Evolutionary conservation across 192 early-diverging fungal species (phyloP).

Genomic region (Coemansia javaensis): DNA sequence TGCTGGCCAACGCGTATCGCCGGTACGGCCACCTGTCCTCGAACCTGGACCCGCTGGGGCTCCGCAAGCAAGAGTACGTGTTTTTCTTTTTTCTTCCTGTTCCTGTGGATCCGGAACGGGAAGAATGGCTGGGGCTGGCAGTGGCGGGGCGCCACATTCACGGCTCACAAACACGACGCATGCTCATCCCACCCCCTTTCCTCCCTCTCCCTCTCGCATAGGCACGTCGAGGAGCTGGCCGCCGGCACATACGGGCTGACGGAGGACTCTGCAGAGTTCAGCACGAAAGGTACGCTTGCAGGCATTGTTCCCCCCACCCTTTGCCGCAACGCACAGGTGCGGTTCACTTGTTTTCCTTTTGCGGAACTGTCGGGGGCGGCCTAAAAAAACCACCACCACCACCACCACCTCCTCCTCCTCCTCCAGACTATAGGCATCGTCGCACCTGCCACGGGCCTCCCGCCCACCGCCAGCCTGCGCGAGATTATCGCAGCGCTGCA

Average conservation of each 20-base stretch:
- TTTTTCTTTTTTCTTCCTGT: background rate
- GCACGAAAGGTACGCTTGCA: slow-evolving; percentile 31
- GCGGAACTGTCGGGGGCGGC: no score
- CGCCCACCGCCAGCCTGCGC: slow-evolving; percentile 13
- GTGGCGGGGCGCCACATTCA: background rate
- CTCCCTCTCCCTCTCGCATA: background rate
- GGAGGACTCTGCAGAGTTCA: slow-evolving; percentile 49
- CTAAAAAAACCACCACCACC: background rate
- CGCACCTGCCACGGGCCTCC: slow-evolving; percentile 8
- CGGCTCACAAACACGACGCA: background rate
- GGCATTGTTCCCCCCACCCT: background rate
- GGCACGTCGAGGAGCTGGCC: slow-evolving; percentile 55
- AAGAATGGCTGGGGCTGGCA: no score
- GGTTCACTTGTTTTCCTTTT: background rate
- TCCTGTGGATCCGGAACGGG: background rate
- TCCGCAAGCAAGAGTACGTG: slow-evolving; percentile 53
- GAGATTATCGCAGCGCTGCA: slow-evolving; percentile 50
- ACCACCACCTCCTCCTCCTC: no score
- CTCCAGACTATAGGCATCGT: slow-evolving; percentile 34
- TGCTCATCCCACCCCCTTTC: background rate
- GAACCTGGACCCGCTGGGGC: slow-evolving; percentile 79
- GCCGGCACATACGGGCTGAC: slow-evolving; percentile 67
- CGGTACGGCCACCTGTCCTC: slow-evolving; percentile 77
- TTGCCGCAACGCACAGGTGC: background rate
- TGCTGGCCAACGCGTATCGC: slow-evolving; percentile 75